Conservation (phyloP, 2,329 filamentous ascomycete species). For the Trichoderma breve region DNA sequence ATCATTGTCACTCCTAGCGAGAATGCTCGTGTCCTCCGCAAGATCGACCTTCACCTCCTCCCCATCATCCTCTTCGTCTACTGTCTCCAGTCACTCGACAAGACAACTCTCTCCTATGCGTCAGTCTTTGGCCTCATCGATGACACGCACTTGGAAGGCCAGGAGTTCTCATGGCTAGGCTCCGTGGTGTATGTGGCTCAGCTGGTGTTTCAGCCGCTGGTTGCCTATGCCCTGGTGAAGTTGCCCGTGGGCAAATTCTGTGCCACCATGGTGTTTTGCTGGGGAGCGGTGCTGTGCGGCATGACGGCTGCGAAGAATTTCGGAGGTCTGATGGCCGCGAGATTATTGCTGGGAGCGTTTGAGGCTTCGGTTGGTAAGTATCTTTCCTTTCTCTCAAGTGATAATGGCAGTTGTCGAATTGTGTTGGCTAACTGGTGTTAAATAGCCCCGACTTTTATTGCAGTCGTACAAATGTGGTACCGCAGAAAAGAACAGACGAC, state of each 20-base stretch:
- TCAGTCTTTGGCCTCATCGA: slow-evolving; percentile 61
- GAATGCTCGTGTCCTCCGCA: slow-evolving; percentile 45
- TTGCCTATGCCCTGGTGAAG: slow-evolving; percentile 54
- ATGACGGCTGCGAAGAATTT: slow-evolving; percentile 53
- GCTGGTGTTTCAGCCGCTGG: slow-evolving; percentile 48
- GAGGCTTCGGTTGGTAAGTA: slow-evolving; percentile 42
- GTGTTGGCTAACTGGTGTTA: background rate
- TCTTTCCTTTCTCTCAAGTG: too few species aligned
- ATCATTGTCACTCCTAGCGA: slow-evolving; percentile 51
- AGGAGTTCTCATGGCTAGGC: slow-evolving; percentile 64
- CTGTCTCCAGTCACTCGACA: slow-evolving; percentile 37
- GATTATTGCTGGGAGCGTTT: slow-evolving; percentile 47
- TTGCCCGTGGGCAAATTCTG: slow-evolving; percentile 55
- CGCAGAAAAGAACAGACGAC: slow-evolving; percentile 35
- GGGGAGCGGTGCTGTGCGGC: slow-evolving; percentile 52
- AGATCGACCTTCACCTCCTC: slow-evolving; percentile 51
- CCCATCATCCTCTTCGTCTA: slow-evolving; percentile 54
- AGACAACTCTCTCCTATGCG: slow-evolving; percentile 52
- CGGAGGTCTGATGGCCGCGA: slow-evolving; percentile 42
- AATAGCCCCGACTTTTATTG: slow-evolving; percentile 32
- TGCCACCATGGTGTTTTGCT: slow-evolving; percentile 48
- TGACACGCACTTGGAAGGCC: slow-evolving; percentile 47
- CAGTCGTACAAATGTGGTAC: slow-evolving; percentile 38
- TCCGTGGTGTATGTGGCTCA: slow-evolving; percentile 38
- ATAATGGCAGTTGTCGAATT: too few species aligned